These are phyloP conservation scores for Nematocida sp. DNA, from an alignment of 371 early-diverging fungal species.

Conservation along the genomic window DNA sequence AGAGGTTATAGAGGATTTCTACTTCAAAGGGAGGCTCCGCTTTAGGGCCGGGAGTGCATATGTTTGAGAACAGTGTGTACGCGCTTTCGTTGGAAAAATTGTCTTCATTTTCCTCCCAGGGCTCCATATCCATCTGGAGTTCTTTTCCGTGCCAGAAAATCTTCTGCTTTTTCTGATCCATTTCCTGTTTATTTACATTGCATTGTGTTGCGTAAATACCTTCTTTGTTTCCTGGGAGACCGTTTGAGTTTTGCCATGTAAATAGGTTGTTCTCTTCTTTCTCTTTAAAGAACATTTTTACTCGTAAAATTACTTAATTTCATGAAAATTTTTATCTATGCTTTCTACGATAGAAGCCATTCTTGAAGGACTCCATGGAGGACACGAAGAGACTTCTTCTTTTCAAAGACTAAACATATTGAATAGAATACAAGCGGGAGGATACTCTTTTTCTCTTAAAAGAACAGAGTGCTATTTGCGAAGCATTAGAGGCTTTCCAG, in stretches of 20 bases:
- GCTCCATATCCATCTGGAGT: slow-evolving; percentile 26
- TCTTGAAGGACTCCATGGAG: too few species aligned
- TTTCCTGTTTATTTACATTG: background rate
- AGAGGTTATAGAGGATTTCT: slow-evolving; percentile 1
- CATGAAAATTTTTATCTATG: too few species aligned
- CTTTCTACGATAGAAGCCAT: too few species aligned
- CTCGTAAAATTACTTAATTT: background rate
- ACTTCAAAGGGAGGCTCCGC: slow-evolving; percentile 52
- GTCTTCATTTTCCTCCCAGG: slow-evolving; percentile 28
- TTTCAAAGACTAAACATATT: slow-evolving; percentile 6
- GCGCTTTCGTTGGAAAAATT: background rate
- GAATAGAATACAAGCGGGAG: background rate
- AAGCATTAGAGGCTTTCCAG: background rate
- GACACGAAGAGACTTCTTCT: too few species aligned
- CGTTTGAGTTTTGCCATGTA: background rate
- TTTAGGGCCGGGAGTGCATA: slow-evolving; percentile 38
- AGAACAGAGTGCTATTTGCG: background rate
- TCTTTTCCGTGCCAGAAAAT: slow-evolving; percentile 45
- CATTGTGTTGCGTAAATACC: background rate
- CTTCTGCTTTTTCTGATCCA: slow-evolving; percentile 20
- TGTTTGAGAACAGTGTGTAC: background rate
- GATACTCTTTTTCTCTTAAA: background rate
- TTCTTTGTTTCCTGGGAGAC: too few species aligned
- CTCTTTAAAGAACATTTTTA: background rate
- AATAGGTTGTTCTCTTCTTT: background rate